phyloP scores from a whole-genome alignment of 1,139 yeast species.

The Meyerozyma carpophila region DNA sequence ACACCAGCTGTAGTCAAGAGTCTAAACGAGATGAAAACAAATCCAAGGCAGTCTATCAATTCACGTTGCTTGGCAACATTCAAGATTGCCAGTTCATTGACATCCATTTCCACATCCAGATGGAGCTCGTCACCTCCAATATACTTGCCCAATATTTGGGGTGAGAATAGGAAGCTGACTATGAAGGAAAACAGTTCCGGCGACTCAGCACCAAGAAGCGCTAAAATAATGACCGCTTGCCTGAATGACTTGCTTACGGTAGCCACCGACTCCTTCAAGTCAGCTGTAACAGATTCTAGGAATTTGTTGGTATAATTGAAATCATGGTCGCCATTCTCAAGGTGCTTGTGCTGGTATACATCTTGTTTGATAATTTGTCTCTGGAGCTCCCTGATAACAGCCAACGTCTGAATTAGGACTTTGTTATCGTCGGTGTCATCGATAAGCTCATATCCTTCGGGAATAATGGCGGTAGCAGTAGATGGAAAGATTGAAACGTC shows the following conservation, averaged over 20 bases:
- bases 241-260: conserved; percentile 51
- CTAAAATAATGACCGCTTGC: conserved; percentile 56
- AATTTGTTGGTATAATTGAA: conserved; percentile 24
- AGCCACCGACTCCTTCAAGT: conserved; percentile 50
- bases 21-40: conserved; percentile 36
- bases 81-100: conserved; percentile 27
- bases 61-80: conserved; percentile 55
- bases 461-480: conserved; percentile 19
- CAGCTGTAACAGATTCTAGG: conserved; percentile 43
- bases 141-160: conserved; percentile 35
- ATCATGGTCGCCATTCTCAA: conserved; percentile 23
- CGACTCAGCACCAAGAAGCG: conserved; percentile 44
- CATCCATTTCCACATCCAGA: conserved; percentile 10
- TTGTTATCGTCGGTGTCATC: conserved; percentile 37
- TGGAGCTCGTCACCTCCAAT: conserved; percentile 15
- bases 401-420: conserved; percentile 42
- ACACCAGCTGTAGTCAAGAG: conserved; percentile 5
- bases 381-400: conserved; percentile 37
- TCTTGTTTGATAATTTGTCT: neutral
- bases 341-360: conserved; percentile 3
- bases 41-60: conserved; percentile 55
- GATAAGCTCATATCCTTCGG: conserved; percentile 23
- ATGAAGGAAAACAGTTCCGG: conserved; percentile 41
- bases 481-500: conserved; percentile 40
- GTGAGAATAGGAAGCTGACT: conserved; percentile 28